These are phyloP conservation scores for Fraxinus floribunda DNA, from an alignment of 305 asterid genomes.

Conservation along the genomic window DNA sequence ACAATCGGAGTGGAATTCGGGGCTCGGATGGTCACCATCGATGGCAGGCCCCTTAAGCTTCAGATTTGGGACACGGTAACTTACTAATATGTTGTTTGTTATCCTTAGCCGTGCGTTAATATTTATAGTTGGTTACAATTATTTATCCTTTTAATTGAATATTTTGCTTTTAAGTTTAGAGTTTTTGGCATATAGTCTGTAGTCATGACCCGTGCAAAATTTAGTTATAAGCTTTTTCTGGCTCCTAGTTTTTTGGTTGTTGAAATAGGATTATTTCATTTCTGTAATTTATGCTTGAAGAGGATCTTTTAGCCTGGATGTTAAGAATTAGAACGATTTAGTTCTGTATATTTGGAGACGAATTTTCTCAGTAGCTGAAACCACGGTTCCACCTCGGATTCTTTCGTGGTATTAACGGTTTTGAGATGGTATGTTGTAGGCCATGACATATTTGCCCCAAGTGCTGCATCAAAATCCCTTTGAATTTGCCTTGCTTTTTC, in stretches of 20 bases:
- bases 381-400: neutral
- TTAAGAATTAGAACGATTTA: neutral
- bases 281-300: neutral
- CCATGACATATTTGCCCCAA: neutral
- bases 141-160: neutral
- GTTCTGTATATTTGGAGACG: neutral
- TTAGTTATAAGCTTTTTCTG: neutral
- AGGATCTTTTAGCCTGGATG: neutral
- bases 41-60: slow-evolving; percentile 69
- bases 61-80: slow-evolving; percentile 90
- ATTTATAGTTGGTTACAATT: neutral
- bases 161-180: neutral
- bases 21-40: slow-evolving; percentile 76
- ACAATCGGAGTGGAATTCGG: slow-evolving; percentile 90
- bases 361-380: neutral
- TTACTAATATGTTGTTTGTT: neutral
- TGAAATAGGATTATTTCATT: neutral
- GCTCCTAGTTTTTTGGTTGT: neutral
- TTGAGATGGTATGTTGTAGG: neutral
- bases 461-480: neutral
- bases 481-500: neutral
- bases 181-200: neutral
- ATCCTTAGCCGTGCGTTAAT: neutral
- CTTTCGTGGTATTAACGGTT: neutral
- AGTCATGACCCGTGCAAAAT: neutral